Conservation (phyloP, 2,329 filamentous ascomycete species). For the Aspergillus calidoustus region DNA sequence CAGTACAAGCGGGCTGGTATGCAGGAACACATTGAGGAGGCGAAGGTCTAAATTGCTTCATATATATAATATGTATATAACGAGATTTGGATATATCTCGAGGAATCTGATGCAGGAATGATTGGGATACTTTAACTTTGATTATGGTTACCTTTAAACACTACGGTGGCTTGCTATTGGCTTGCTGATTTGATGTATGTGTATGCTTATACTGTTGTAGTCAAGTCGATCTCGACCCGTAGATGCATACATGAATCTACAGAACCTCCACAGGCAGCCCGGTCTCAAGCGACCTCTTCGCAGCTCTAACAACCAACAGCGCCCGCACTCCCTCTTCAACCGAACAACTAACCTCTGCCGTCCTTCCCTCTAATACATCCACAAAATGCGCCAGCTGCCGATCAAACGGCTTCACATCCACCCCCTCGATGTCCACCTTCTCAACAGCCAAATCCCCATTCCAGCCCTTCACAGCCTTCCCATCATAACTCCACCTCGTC, state of each 20-base stretch:
- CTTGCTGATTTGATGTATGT: too few species aligned
- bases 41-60: background rate
- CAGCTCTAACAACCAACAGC: slow-evolving; percentile 57
- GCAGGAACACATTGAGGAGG: slow-evolving; percentile 19
- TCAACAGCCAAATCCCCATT: slow-evolving; percentile 40
- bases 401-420: slow-evolving; percentile 54
- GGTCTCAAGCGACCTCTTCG: slow-evolving; percentile 50
- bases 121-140: background rate
- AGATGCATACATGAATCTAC: slow-evolving; percentile 14
- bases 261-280: slow-evolving; percentile 41
- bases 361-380: slow-evolving; percentile 50
- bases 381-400: slow-evolving; percentile 58
- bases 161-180: too few species aligned
- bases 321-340: slow-evolving; percentile 57
- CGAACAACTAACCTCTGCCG: slow-evolving; percentile 51
- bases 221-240: too few species aligned
- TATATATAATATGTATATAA: background rate
- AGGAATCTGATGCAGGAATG: background rate
- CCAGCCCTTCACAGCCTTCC: slow-evolving; percentile 49
- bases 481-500: slow-evolving; percentile 54
- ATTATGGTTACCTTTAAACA: too few species aligned
- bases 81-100: background rate
- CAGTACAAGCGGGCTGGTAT: slow-evolving; percentile 17
- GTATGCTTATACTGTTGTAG: too few species aligned
- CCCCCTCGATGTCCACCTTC: slow-evolving; percentile 31